Conservation (phyloP, 306 rosid species). For the Quercus rubra region DNA sequence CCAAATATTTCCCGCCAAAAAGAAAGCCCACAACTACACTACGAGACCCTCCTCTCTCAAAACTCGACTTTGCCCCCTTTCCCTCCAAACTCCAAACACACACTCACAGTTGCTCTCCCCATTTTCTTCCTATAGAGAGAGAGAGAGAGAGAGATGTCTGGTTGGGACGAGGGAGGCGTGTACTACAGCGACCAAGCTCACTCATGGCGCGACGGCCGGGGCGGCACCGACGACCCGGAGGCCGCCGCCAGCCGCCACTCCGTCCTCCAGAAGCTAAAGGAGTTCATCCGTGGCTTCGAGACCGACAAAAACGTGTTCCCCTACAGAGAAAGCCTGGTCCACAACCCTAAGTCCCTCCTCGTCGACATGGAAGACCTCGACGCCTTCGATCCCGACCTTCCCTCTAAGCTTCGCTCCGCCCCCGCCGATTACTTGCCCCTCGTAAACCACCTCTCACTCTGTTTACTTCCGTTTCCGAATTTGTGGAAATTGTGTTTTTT, state of each 20-base stretch:
- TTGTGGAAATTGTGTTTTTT: neutral
- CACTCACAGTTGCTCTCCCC: neutral
- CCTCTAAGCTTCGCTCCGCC: conserved; percentile 68
- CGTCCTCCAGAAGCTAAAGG: conserved; percentile 78
- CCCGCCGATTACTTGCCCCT: conserved; percentile 83
- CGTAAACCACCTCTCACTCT: conserved; percentile 20
- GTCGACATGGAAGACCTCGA: conserved; percentile 73
- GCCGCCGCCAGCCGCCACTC: conserved; percentile 58
- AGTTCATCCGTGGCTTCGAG: conserved; percentile 87
- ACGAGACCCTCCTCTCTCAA: neutral
- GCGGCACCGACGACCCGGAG: conserved; percentile 33
- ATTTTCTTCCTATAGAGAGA: conserved; percentile 5
- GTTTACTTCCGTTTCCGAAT: neutral
- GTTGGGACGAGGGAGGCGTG: conserved; percentile 97
- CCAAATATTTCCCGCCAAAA: conserved; percentile 52
- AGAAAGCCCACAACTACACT: too few species aligned
- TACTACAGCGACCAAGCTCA: conserved; percentile 96
- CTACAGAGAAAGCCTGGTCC: conserved; percentile 78
- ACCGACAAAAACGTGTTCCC: conserved; percentile 64
- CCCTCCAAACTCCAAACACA: conserved; percentile 13
- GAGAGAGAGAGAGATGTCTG: conserved; percentile 57
- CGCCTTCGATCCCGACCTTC: conserved; percentile 75
- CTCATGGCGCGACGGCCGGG: conserved; percentile 61
- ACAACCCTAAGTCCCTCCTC: conserved; percentile 57
- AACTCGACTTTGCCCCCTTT: neutral